Evolutionary conservation across 2,329 filamentous ascomycete genomes (phyloP).

Genomic region (Aspergillus neoniger): DNA sequence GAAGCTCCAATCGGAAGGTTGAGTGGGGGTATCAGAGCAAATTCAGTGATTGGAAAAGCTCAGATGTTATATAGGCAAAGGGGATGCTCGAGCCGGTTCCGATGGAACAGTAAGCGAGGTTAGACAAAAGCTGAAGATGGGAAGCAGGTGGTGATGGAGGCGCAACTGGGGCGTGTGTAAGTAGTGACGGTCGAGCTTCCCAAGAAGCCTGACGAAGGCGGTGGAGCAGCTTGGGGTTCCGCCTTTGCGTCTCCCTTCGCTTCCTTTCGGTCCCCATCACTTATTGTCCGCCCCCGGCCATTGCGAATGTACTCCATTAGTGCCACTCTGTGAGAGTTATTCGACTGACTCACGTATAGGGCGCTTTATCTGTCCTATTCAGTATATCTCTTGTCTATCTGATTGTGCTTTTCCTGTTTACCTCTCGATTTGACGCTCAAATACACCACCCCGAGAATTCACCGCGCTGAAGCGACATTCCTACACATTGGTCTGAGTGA

Average conservation of each 20-base stretch:
- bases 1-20: slow-evolving; percentile 30
- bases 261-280: slow-evolving; percentile 19
- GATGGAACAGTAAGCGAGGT: background rate
- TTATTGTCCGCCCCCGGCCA: slow-evolving; percentile 16
- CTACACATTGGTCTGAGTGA: slow-evolving; percentile 12
- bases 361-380: background rate
- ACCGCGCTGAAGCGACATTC: slow-evolving; percentile 13
- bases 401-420: background rate
- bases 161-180: slow-evolving; percentile 12
- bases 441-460: slow-evolving; percentile 19
- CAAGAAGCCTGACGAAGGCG: slow-evolving; percentile 38
- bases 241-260: slow-evolving; percentile 29
- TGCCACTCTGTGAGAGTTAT: slow-evolving; percentile 12
- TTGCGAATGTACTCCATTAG: slow-evolving; percentile 15
- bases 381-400: background rate
- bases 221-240: slow-evolving; percentile 27
- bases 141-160: slow-evolving; percentile 4
- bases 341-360: background rate
- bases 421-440: slow-evolving; percentile 1
- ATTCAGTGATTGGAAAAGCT: background rate
- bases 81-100: background rate
- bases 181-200: slow-evolving; percentile 17
- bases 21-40: background rate
- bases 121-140: slow-evolving; percentile 3
- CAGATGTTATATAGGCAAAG: background rate